Evolutionary conservation across 2,329 filamentous ascomycete genomes (phyloP), one percentile per base, ranked within the genome.

Genomic region (Malbranchea cinnamomea): DNA sequence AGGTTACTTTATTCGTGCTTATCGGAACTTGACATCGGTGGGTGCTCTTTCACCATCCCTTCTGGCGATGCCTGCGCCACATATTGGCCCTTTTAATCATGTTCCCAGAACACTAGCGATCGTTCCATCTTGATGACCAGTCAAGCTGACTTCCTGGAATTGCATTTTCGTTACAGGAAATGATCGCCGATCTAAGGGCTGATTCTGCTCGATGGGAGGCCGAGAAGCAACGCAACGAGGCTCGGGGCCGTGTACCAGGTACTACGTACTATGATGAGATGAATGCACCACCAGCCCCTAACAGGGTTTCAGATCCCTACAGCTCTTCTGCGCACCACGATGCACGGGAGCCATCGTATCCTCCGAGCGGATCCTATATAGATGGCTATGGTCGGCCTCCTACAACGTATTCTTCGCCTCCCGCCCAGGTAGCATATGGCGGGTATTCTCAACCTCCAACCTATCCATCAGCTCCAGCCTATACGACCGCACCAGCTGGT

Each of bases 1-100:
- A 46, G 78, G 78, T 43, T 84, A 78, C 59, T 80, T 72, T 54
- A 80, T 84, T 52, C 81, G 74, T 28, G 78, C 77, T 38, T 84
- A 84, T 56, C 70, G 78, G 39, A 81, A 82, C 50, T 57, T 84
- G 48, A 84, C 78, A 43, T 74, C 75, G 47, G 78, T 83, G 67
- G 60, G 74, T 48, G 45, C 43, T 37, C 33, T 34, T 36, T 16
- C 22, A 12, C 15, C 12, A 13, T 18, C 21, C 24, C 15, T 10
- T 16, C 12, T 21, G 8, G 12, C 11, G n/a, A n/a, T n/a, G n/a
- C n/a, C n/a, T n/a, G n/a, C n/a, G n/a, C n/a, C 11, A 10, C 14
- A 20, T 14, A 24, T 5, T 13, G 23, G 20, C n/a, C 7, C n/a
- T 22, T n/a, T 22, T 22, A 7, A 21, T 34, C 9, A 34, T 24